Percentiles rank a stretch among this genome's conserved stretches.
Conservation (phyloP, 2,329 filamentous ascomycete species). For the Colletotrichum destructivum region DNA sequence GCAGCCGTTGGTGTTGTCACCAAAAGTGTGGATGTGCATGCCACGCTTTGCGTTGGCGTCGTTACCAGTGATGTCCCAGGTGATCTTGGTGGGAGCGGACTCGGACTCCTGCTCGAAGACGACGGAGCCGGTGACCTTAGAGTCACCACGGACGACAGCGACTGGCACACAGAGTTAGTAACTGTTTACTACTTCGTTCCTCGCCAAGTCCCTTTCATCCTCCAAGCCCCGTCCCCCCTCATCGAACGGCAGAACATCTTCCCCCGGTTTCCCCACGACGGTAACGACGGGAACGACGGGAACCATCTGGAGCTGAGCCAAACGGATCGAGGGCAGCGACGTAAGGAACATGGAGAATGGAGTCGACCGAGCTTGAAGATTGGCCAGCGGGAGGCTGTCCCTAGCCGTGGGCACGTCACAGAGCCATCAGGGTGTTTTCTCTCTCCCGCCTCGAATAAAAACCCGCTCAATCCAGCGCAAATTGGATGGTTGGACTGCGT, state of each 20-base stretch:
- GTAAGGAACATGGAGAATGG: constrained; percentile 29
- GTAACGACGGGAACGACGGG: constrained; percentile 30
- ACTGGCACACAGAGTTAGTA: constrained; percentile 68
- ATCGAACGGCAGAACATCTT: neutral
- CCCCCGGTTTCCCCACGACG: constrained; percentile 28
- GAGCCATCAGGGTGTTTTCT: constrained; percentile 52
- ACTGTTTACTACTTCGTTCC: constrained; percentile 44
- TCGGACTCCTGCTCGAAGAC: constrained; percentile 94
- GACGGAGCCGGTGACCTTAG: constrained; percentile 93
- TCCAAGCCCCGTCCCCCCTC: neutral
- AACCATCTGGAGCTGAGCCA: constrained; percentile 22
- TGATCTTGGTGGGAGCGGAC: constrained; percentile 85
- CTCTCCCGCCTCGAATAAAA: constrained; percentile 53
- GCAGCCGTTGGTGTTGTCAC: constrained; percentile 99
- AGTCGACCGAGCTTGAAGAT: constrained; percentile 29
- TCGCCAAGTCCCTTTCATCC: neutral
- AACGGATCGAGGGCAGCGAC: constrained; percentile 23
- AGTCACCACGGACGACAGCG: constrained; percentile 97
- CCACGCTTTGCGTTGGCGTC: constrained; percentile 96
- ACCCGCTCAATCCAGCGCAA: constrained; percentile 74
- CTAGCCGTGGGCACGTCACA: constrained; percentile 28
- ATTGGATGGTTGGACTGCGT: constrained; percentile 47
- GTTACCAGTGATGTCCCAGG: constrained; percentile 93
- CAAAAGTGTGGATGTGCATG: constrained; percentile 99
- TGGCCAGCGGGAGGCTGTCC: constrained; percentile 33